Evolutionary conservation across 345 rosid genomes (phyloP).

Genomic region (Clarkia xantiana): DNA sequence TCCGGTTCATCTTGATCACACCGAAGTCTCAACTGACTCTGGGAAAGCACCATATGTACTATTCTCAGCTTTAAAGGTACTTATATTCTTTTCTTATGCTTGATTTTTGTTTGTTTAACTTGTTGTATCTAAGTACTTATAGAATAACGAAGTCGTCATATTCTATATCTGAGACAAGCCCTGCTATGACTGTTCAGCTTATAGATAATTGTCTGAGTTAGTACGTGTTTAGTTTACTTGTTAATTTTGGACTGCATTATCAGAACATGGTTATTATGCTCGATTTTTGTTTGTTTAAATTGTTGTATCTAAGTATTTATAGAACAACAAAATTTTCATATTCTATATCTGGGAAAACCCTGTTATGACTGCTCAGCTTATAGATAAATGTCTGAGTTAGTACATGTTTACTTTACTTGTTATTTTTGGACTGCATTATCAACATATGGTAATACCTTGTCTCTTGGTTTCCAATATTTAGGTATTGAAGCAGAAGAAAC

Average conservation of each 20-base stretch:
- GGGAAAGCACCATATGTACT: conserved; percentile 49
- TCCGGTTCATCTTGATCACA: conserved; percentile 29
- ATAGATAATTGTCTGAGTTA: too few species aligned
- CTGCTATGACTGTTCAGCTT: too few species aligned
- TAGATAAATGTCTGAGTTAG: too few species aligned
- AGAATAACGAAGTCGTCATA: neutral
- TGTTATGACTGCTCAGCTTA: too few species aligned
- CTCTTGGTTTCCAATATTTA: conserved; percentile 7
- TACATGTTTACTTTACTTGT: too few species aligned
- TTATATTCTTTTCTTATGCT: conserved; percentile 2
- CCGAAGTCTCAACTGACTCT: conserved; percentile 28
- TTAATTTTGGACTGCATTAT: too few species aligned
- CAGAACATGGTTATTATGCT: neutral
- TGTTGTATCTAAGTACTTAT: conserved; percentile 1
- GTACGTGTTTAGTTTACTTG: too few species aligned
- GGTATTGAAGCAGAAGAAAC: conserved; percentile 86
- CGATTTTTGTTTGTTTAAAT: neutral
- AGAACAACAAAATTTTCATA: neutral
- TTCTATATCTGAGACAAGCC: too few species aligned
- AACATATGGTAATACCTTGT: too few species aligned
- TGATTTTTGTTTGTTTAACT: neutral
- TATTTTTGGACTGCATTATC: too few species aligned
- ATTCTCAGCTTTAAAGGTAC: conserved; percentile 79
- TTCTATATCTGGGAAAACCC: too few species aligned
- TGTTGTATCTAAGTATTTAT: conserved; percentile 1